Evolutionary conservation across 108 stramenopile genomes (phyloP).

Genomic region (Cyclotella baltica): DNA sequence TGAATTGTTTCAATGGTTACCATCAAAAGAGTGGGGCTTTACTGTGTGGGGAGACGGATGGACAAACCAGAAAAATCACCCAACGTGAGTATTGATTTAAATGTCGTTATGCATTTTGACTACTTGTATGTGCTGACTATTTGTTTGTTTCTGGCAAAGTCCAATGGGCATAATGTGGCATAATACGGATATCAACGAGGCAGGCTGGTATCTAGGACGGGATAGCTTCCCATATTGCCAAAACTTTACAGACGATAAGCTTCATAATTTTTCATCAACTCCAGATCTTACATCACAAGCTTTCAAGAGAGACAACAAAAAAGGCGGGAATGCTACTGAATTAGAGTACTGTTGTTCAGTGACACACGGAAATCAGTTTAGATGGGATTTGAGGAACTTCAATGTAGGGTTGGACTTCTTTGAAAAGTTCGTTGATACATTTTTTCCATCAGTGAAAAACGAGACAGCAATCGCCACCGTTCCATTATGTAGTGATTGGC

Average conservation of each 20-base stretch:
- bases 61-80: slow-evolving; percentile 23
- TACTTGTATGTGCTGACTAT: background rate
- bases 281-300: background rate
- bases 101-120: background rate
- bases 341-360: slow-evolving; percentile 15
- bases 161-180: slow-evolving; percentile 30
- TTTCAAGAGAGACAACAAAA: background rate
- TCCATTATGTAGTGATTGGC: background rate
- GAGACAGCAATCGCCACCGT: background rate
- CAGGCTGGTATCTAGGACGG: slow-evolving; percentile 1
- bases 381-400: slow-evolving; percentile 24
- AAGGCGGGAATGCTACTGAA: background rate
- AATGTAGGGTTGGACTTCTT: slow-evolving; percentile 7
- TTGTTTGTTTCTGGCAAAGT: background rate
- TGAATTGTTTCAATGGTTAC: slow-evolving; percentile 51
- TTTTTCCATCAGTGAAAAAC: background rate
- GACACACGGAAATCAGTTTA: background rate
- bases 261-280: slow-evolving; percentile 15
- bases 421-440: slow-evolving; percentile 9
- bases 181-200: slow-evolving; percentile 18
- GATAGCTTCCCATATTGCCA: slow-evolving; percentile 16
- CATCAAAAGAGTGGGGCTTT: slow-evolving; percentile 11
- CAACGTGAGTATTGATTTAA: slow-evolving; percentile 6
- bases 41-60: slow-evolving; percentile 10
- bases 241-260: background rate